Conservation (phyloP, 179 eudicot species). For the Silene noctiflora region DNA sequence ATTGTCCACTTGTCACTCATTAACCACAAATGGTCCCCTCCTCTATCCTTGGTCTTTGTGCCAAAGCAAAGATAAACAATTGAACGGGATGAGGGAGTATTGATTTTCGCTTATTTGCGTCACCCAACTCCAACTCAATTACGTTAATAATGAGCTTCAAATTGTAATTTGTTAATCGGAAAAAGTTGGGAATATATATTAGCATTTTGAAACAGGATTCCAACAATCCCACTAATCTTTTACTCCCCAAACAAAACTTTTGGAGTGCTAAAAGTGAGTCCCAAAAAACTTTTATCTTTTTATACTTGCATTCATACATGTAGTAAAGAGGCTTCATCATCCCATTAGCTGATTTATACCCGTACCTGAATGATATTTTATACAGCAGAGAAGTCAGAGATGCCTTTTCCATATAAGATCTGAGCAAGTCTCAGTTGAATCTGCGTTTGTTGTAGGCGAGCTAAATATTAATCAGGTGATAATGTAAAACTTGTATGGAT, state of each 20-base stretch:
- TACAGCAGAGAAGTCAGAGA: background rate
- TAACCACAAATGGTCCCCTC: too few species aligned
- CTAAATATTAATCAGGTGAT: conserved; percentile 4
- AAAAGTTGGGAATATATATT: background rate
- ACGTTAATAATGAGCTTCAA: background rate
- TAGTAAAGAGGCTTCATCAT: background rate
- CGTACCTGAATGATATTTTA: background rate
- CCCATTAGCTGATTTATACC: background rate
- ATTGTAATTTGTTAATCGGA: background rate
- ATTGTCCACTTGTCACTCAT: too few species aligned
- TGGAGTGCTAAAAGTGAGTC: background rate
- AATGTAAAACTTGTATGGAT: conserved; percentile 6
- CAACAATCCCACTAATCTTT: background rate
- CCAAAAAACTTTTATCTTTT: background rate
- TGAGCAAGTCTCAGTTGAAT: background rate
- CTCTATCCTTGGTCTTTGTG: too few species aligned
- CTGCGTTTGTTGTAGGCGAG: background rate
- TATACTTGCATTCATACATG: background rate
- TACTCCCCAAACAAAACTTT: background rate
- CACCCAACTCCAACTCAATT: background rate
- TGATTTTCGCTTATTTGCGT: background rate
- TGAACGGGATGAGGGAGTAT: too few species aligned
- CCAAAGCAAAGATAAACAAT: too few species aligned
- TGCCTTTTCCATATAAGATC: conserved; percentile 1
- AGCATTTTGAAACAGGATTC: background rate